Conservation (phyloP, 768 basidiomycete genomes). For the Russula lepida region DNA sequence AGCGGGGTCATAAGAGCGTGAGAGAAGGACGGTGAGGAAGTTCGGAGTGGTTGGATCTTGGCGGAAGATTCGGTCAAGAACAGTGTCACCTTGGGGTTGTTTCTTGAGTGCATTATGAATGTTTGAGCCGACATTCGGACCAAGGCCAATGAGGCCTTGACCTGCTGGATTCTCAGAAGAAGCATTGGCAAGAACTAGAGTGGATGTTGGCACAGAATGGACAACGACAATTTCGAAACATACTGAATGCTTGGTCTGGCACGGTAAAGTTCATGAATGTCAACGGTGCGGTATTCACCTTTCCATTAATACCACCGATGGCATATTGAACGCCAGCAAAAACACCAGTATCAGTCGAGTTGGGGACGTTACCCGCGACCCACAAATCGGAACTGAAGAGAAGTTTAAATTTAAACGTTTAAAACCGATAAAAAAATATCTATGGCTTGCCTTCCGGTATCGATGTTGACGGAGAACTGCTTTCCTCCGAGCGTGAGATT, state of each 20-base stretch:
- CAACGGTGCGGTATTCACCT: constrained; percentile 37
- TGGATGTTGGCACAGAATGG: not conserved
- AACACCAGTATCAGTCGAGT: constrained; percentile 33
- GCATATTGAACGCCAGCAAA: constrained; percentile 43
- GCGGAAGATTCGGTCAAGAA: constrained; percentile 57
- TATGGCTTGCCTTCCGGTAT: constrained; percentile 37
- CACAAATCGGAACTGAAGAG: constrained; percentile 56
- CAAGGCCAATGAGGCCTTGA: constrained; percentile 46
- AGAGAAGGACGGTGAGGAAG: constrained; percentile 54
- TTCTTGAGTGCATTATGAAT: constrained; percentile 32
- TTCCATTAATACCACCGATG: constrained; percentile 41
- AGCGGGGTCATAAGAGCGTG: constrained; percentile 46
- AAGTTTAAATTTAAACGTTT: not conserved
- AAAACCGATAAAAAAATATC: not conserved
- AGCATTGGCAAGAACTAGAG: constrained; percentile 35
- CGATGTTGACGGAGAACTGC: constrained; percentile 32
- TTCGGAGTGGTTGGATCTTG: constrained; percentile 52
- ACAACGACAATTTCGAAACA: constrained; percentile 13
- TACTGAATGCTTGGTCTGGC: constrained; percentile 42
- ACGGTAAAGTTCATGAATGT: constrained; percentile 39
- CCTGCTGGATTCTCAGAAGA: constrained; percentile 28
- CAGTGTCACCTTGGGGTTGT: constrained; percentile 38
- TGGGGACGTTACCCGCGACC: constrained; percentile 40
- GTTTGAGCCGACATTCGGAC: constrained; percentile 49
- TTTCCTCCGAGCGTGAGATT: constrained; percentile 35